A percentile compares a stretch with the other conserved stretches of the same genome.
These are phyloP conservation scores for Vigna hirtella DNA, from an alignment of 306 rosid genomes.

Conservation along the genomic window DNA sequence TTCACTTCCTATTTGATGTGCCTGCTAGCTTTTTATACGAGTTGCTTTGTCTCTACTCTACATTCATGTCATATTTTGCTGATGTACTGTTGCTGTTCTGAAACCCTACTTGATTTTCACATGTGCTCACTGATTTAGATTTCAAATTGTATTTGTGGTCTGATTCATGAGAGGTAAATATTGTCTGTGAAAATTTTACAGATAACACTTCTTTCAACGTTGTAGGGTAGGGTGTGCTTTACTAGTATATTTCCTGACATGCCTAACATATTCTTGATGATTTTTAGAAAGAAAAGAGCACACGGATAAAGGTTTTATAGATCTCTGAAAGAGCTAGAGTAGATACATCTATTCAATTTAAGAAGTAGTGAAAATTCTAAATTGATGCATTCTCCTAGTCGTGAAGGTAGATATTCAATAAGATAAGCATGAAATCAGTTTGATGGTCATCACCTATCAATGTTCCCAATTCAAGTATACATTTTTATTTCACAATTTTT, in stretches of 20 bases:
- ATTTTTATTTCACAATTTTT: neutral
- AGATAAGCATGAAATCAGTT: conserved; percentile 15
- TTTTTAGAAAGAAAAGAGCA: conserved; percentile 6
- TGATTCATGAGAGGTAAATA: conserved; percentile 51
- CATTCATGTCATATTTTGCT: neutral
- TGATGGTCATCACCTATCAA: neutral
- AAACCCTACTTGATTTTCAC: conserved; percentile 25
- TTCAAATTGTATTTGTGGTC: conserved; percentile 36
- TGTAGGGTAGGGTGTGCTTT: conserved; percentile 45
- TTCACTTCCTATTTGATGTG: neutral
- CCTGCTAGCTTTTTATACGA: neutral
- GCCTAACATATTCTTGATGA: neutral
- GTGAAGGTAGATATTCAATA: neutral
- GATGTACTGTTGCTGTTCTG: conserved; percentile 12
- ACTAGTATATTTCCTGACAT: conserved; percentile 50
- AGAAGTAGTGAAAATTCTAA: neutral
- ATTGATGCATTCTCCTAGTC: conserved; percentile 20
- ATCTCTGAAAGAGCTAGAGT: conserved; percentile 29
- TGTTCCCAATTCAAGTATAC: neutral
- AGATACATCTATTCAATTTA: neutral
- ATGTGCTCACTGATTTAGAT: conserved; percentile 33
- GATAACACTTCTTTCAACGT: conserved; percentile 37
- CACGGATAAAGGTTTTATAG: neutral
- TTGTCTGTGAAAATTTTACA: conserved; percentile 27
- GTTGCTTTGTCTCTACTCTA: neutral